Conservation (phyloP, 2,329 filamentous ascomycete genomes). For the Coniella lustricola region DNA sequence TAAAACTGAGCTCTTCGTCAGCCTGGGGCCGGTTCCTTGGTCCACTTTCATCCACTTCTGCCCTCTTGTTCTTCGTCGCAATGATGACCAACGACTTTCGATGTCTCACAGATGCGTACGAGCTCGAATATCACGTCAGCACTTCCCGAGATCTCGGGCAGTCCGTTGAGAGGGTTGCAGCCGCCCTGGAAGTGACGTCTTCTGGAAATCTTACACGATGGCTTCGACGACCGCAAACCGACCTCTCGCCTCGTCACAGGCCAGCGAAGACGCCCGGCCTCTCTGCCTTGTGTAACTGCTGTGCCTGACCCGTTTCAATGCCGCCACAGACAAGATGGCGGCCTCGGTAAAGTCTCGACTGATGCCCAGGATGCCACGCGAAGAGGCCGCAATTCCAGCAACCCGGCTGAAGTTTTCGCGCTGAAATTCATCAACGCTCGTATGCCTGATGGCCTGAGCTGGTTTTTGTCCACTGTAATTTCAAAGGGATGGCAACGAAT, state of each 20-base stretch:
- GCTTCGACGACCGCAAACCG: no score
- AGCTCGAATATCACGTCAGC: neutral
- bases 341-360: neutral
- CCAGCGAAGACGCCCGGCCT: no score
- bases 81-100: neutral
- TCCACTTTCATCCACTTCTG: no score
- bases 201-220: neutral
- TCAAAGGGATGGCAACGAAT: no score
- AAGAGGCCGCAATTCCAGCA: neutral
- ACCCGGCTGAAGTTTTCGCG: constrained; percentile 2
- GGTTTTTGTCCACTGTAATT: no score
- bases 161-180: neutral
- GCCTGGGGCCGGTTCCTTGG: no score
- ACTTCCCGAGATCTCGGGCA: neutral
- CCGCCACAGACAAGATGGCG: neutral
- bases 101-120: neutral
- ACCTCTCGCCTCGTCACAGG: no score
- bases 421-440: neutral
- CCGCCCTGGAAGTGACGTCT: neutral
- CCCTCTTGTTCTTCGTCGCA: neutral
- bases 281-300: no score
- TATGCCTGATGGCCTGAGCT: neutral
- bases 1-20: no score
- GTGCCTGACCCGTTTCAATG: neutral
- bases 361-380: neutral